Evolutionary conservation across 2,329 filamentous ascomycete species (phyloP), one percentile per base, ranked within the genome.

Genomic region (Xylaria sp.): DNA sequence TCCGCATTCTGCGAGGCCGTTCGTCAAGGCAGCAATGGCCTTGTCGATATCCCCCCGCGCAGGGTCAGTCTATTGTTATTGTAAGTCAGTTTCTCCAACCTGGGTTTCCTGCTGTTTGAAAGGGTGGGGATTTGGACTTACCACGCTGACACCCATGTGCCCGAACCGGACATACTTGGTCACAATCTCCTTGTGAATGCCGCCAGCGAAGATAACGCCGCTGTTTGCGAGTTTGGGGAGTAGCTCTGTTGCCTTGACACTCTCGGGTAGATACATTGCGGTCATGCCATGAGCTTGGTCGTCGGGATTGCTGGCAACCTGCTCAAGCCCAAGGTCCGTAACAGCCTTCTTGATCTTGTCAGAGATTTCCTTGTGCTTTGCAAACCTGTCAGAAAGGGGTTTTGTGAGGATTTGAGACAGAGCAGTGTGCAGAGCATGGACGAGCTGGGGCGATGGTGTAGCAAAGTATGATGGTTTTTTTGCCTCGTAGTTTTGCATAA

Each of bases 401-500:
- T 86, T 86, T n/a, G 90, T 85, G 57, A 97, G 87, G 76, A 98
- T 96, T 80, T 97, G 93, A 63, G 85, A 90, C 31, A 99, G 86
- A 1, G 94, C 87, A 9, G 94, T 97, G 85, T 99, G 91, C 39
- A 99, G 87, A 54, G 96, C 96, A 80, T 92, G 95, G 73, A 99
- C 86, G 57, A 99, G 88, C 81, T 99, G 96, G 15, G 96, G 96
- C 4, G 94, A 94, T 0, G 96, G 96, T 1, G 96, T 99, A 42
- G 96, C 96, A 77, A 99, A 99, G 85, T 99, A 99, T 1, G 94
- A 97, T 42, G 96, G 89, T 84, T 98, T 99, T 85, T 94, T 93
- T 71, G 93, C 93, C 83, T 99, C 96, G 81, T 99, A 99, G 83
- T 97, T 98, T 83, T 96, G 90, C 95, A 99, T 98, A 81, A 99